A percentile compares a stretch with the other conserved stretches of the same genome.
These are phyloP conservation scores for Erythrophleum fordii DNA, from an alignment of 306 rosid species.

Conservation along the genomic window DNA sequence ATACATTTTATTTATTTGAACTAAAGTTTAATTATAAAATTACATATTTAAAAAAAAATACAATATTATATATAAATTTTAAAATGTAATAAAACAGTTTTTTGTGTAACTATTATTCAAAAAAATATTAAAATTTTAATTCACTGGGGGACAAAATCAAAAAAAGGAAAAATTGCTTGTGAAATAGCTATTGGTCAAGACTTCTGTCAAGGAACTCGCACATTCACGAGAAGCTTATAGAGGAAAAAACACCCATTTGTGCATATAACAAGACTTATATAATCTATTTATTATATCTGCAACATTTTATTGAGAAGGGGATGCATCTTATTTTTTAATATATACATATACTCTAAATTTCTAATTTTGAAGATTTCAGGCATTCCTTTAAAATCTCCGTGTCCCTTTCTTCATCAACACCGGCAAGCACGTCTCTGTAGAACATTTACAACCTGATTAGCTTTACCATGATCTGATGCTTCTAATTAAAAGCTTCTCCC, in stretches of 20 bases:
- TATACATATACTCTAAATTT: neutral
- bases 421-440: slow-evolving; percentile 32
- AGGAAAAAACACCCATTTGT: neutral
- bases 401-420: slow-evolving; percentile 58
- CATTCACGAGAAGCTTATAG: neutral
- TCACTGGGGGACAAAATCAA: too few species aligned
- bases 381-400: slow-evolving; percentile 64
- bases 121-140: too few species aligned
- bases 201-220: neutral
- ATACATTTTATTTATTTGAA: too few species aligned
- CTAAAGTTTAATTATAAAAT: too few species aligned
- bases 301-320: slow-evolving; percentile 6
- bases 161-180: neutral
- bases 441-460: slow-evolving; percentile 65
- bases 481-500: slow-evolving; percentile 11
- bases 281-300: neutral
- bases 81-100: too few species aligned
- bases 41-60: too few species aligned
- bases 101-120: too few species aligned
- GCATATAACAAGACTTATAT: neutral
- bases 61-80: too few species aligned
- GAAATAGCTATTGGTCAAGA: neutral
- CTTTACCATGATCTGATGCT: slow-evolving; percentile 57
- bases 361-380: slow-evolving; percentile 49
- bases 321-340: neutral